Base-by-base conservation (phyloP, 2,329 filamentous ascomycete species). In the Leptographium galeiforme region DNA sequence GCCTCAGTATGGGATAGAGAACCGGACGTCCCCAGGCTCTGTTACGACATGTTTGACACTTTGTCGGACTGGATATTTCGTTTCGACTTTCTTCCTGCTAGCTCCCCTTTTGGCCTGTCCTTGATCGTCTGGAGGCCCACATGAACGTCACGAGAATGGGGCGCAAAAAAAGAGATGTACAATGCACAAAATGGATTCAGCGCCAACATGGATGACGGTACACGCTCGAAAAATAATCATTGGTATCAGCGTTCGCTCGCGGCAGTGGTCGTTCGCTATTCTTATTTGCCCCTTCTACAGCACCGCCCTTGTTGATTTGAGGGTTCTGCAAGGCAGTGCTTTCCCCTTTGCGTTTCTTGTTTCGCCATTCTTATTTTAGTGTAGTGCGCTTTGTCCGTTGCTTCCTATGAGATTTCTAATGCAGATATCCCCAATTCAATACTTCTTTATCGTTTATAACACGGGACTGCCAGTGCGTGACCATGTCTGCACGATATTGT, bases 351-450 rank as follows among this genome's bases (percentile, higher is more conserved):
- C 43, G 36, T 38, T 53, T 25, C 38, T 53, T 52, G 18, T 55
- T 16, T 55, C 43, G 41, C 43, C 56, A 53, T 54, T 52, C 48
- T 40, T 51, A 47, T 46, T 55, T 48, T 43, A 49, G 34, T 54
- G 45, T 52, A 52, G 49, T 53, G 52, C 50, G 55, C 50, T 49
- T 49, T 58, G 48, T 53, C 52, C 46, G 59, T 58, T 61, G 50
- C 48, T 54, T 74, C 73, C 65, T 79, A 78, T 70, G 78, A 72
- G 70, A 72, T 72, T 78, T 78, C 71, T 80, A 79, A 80, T 80
- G 74, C 75, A 77, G 72, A 78, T 77, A 78, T 77, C 72, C 57
- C 57, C 57, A 59, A 59, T 57, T 57, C 56, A 58, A 54, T 58
- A 53, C 41, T 50, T 50, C 48, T 50, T 38, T 45, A 45, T 45